A percentile compares a stretch with the other conserved stretches of the same genome.
Conservation (phyloP, 1,284 basidiomycete genomes). For the Sparassis latifolia region DNA sequence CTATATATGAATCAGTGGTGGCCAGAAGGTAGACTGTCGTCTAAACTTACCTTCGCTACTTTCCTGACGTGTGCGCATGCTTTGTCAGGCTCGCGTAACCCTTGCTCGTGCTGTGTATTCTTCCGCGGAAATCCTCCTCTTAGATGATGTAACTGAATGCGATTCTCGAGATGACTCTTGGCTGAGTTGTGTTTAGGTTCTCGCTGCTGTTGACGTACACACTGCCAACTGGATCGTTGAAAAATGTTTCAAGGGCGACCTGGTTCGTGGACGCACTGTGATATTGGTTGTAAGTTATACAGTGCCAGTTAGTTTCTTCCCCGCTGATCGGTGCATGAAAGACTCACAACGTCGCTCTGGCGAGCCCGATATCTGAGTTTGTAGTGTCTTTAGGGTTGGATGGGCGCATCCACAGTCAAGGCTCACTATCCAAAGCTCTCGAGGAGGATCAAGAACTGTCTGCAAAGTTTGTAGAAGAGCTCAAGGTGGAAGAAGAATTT, state of each 20-base stretch:
- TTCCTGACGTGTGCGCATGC: neutral
- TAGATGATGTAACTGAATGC: constrained; percentile 7
- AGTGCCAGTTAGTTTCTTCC: too few relatives aligned
- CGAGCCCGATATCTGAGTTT: constrained; percentile 55
- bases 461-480: constrained; percentile 33
- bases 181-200: constrained; percentile 21
- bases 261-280: constrained; percentile 64
- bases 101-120: constrained; percentile 9
- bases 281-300: constrained; percentile 57
- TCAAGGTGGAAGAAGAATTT: constrained; percentile 16
- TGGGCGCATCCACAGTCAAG: constrained; percentile 44
- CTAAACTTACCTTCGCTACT: neutral
- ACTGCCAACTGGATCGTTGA: constrained; percentile 74
- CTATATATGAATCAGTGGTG: constrained; percentile 35
- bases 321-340: constrained; percentile 13
- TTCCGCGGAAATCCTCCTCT: constrained; percentile 4
- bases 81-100: constrained; percentile 19
- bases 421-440: constrained; percentile 39
- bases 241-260: constrained; percentile 63
- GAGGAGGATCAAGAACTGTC: constrained; percentile 33
- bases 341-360: constrained; percentile 71
- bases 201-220: constrained; percentile 52
- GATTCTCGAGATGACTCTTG: neutral
- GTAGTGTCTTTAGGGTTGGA: constrained; percentile 52
- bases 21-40: constrained; percentile 48